Evolutionary conservation across 2,329 filamentous ascomycete species (phyloP).

Genomic region (Pestalotiopsis sp.): DNA sequence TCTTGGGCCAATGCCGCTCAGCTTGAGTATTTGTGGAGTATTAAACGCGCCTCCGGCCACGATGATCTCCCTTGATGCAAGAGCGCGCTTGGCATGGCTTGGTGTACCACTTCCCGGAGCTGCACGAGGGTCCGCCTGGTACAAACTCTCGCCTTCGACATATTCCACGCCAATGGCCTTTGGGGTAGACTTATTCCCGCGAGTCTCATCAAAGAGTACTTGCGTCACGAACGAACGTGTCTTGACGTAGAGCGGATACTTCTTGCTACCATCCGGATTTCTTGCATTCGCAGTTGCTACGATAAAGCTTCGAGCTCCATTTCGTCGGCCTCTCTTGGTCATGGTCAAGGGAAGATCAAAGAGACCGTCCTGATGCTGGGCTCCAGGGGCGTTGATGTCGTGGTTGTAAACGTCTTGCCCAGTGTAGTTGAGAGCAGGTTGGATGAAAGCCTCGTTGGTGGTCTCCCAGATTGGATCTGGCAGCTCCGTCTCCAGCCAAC

Average conservation of each 20-base stretch:
- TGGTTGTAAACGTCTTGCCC: background rate
- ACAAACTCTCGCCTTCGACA: background rate
- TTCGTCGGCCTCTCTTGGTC: constrained; percentile 35
- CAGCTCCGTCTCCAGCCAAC: constrained; percentile 52
- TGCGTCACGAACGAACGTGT: constrained; percentile 25
- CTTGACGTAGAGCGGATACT: constrained; percentile 39
- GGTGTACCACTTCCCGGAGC: background rate
- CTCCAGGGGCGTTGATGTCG: constrained; percentile 40
- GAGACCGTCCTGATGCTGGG: background rate
- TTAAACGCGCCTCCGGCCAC: constrained; percentile 55
- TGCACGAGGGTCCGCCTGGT: constrained; percentile 1
- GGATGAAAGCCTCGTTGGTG: background rate
- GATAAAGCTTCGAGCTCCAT: constrained; percentile 57
- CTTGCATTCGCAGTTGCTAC: constrained; percentile 35
- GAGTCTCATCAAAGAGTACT: background rate
- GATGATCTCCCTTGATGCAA: constrained; percentile 49
- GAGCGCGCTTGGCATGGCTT: background rate
- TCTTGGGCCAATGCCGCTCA: constrained; percentile 46
- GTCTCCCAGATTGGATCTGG: constrained; percentile 2
- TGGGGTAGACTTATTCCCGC: background rate
- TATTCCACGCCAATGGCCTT: constrained; percentile 4
- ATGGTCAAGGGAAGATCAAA: constrained; percentile 10
- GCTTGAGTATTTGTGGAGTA: constrained; percentile 54
- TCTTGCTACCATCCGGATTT: constrained; percentile 40
- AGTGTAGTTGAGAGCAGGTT: background rate